phyloP scores from a whole-genome alignment of 805 yeast species.

The Scheffersomyces spartinae region DNA sequence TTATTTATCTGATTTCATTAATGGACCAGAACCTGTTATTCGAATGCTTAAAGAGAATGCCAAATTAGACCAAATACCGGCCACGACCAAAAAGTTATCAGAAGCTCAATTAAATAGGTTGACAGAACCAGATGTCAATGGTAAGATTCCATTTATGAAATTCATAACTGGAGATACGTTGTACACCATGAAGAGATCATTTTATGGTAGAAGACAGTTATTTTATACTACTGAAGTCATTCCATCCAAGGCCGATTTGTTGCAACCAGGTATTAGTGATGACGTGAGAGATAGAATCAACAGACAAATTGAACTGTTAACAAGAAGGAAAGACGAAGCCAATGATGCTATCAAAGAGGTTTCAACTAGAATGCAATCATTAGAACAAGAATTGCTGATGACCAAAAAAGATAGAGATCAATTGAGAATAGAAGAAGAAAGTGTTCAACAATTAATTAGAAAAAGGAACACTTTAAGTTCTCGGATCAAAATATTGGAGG shows the following conservation, averaged over 20 bases:
- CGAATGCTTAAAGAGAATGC: constrained; percentile 54
- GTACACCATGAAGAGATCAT: constrained; percentile 42
- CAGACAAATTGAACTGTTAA: constrained; percentile 2
- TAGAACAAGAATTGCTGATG: constrained; percentile 5
- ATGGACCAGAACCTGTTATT: constrained; percentile 64
- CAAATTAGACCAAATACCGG: constrained; percentile 48
- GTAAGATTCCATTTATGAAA: constrained; percentile 37
- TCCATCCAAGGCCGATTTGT: constrained; percentile 16
- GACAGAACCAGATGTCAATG: constrained; percentile 22
- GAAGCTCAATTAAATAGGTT: constrained; percentile 26
- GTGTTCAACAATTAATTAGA: constrained; percentile 8
- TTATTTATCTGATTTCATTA: constrained; percentile 54
- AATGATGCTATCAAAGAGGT: constrained; percentile 9
- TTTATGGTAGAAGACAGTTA: constrained; percentile 50
- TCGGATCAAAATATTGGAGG: constrained; percentile 12
- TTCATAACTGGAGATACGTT: constrained; percentile 50
- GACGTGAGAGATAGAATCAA: constrained; percentile 4
- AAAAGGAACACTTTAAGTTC: constrained; percentile 11
- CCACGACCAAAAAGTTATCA: constrained; percentile 35
- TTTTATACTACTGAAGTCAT: constrained; percentile 29
- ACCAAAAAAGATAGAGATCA: not conserved
- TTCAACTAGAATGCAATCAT: constrained; percentile 12
- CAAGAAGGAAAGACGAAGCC: constrained; percentile 4
- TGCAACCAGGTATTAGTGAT: constrained; percentile 12
- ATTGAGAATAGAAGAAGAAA: constrained; percentile 9